Conservation (phyloP, 1,284 basidiomycete species). For the Microbotryum violaceum region DNA sequence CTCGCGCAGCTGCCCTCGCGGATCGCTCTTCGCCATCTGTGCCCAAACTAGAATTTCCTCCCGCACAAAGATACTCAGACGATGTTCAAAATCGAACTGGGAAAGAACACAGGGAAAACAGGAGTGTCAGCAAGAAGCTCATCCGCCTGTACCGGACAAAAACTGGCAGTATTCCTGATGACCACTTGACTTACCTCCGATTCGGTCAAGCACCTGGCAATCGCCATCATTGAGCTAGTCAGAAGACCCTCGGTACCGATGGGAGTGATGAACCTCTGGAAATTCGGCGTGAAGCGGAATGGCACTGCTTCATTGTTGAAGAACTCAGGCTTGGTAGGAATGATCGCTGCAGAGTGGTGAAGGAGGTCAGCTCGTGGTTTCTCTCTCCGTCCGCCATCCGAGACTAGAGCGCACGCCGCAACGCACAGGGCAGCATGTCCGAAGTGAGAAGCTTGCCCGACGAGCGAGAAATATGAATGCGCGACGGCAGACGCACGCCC, state of each 20-base stretch:
- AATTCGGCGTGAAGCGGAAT: slow-evolving; percentile 93
- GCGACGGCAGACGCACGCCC: slow-evolving; percentile 69
- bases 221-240: slow-evolving; percentile 78
- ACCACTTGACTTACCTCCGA: slow-evolving; percentile 63
- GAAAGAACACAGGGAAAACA: slow-evolving; percentile 36
- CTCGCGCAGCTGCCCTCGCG: slow-evolving; percentile 53
- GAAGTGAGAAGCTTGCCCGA: slow-evolving; percentile 86
- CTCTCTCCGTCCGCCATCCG: not conserved
- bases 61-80: slow-evolving; percentile 78
- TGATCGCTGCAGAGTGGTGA: slow-evolving; percentile 43
- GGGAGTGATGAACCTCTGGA: slow-evolving; percentile 87
- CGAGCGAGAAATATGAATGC: slow-evolving; percentile 82
- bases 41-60: slow-evolving; percentile 81
- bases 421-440: slow-evolving; percentile 73
- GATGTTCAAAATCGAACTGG: slow-evolving; percentile 82
- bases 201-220: slow-evolving; percentile 80
- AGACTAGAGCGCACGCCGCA: not conserved
- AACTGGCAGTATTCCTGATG: not conserved
- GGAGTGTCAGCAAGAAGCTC: slow-evolving; percentile 6
- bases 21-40: slow-evolving; percentile 41
- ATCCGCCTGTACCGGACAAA: not conserved
- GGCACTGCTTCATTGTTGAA: slow-evolving; percentile 69
- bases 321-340: slow-evolving; percentile 35
- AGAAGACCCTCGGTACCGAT: slow-evolving; percentile 85
- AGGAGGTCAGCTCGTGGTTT: not conserved